Percentiles rank a stretch among this genome's conserved stretches.
Conservation (phyloP, 257 asterid genomes). For the Jaltomata sinuosa region DNA sequence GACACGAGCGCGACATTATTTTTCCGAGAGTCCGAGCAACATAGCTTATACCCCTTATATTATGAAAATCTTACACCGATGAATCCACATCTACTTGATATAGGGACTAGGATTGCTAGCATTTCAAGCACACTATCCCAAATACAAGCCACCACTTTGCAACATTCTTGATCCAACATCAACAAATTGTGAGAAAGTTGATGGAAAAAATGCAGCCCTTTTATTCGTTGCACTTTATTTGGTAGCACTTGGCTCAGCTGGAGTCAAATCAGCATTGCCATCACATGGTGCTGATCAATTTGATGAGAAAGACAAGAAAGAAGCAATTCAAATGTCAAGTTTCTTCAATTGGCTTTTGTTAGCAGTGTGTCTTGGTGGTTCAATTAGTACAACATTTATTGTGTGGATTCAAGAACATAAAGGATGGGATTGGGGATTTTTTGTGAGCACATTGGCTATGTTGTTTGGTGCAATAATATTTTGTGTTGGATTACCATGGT, state of each 20-base stretch:
- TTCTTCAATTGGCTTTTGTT: conserved; percentile 66
- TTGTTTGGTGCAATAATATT: conserved; percentile 29
- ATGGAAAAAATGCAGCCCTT: conserved; percentile 37
- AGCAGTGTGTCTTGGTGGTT: conserved; percentile 48
- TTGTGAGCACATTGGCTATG: conserved; percentile 43
- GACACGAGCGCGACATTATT: too few relatives aligned
- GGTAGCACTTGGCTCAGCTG: conserved; percentile 48
- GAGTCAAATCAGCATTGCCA: conserved; percentile 58
- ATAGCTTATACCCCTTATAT: too few relatives aligned
- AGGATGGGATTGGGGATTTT: conserved; percentile 68
- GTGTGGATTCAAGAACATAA: conserved; percentile 70
- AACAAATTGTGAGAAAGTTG: conserved; percentile 23
- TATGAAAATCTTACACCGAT: neutral
- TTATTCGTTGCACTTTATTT: conserved; percentile 45
- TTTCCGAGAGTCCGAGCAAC: too few relatives aligned
- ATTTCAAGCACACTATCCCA: conserved; percentile 48
- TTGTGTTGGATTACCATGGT: conserved; percentile 38
- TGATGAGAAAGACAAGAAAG: conserved; percentile 50
- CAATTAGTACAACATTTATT: conserved; percentile 37
- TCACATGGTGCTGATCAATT: conserved; percentile 81
- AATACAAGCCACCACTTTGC: conserved; percentile 50
- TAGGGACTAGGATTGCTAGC: conserved; percentile 60
- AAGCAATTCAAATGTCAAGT: conserved; percentile 41
- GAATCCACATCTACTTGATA: neutral
- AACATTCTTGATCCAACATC: conserved; percentile 32